Percentiles rank a stretch among this genome's conserved stretches.
These are phyloP conservation scores for Sphaerulina vaccinii DNA, from an alignment of 2,329 filamentous ascomycete species.

Conservation along the genomic window DNA sequence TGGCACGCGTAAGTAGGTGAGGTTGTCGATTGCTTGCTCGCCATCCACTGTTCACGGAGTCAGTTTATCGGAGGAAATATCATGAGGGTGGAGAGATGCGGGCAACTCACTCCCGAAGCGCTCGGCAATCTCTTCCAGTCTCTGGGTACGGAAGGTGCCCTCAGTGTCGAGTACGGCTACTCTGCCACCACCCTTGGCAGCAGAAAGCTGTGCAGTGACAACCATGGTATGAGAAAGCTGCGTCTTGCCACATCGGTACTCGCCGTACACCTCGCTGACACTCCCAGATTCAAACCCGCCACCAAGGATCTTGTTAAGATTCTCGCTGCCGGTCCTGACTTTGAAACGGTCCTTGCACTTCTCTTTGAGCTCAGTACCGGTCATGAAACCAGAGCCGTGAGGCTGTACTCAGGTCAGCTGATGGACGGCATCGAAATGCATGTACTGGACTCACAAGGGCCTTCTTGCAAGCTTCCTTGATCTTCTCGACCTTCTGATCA, in stretches of 20 bases:
- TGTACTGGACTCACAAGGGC: conserved; percentile 48
- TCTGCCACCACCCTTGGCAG: conserved; percentile 61
- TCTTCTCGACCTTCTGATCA: conserved; percentile 68
- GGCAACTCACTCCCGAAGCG: conserved; percentile 54
- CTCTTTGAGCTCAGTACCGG: conserved; percentile 63
- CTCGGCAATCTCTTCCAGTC: conserved; percentile 66
- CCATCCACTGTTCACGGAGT: conserved; percentile 49
- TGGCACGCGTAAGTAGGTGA: conserved; percentile 62
- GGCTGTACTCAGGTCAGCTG: conserved; percentile 46
- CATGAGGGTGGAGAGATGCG: not conserved
- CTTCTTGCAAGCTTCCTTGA: conserved; percentile 66
- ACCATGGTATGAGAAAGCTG: conserved; percentile 69
- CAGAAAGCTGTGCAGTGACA: conserved; percentile 59
- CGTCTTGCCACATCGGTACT: conserved; percentile 67
- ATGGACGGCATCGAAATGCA: not conserved
- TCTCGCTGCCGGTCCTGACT: conserved; percentile 69
- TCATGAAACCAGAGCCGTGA: conserved; percentile 61
- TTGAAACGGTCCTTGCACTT: conserved; percentile 62
- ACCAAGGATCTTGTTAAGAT: conserved; percentile 60
- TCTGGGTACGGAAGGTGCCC: conserved; percentile 66
- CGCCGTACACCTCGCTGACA: conserved; percentile 64
- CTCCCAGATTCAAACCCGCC: conserved; percentile 70
- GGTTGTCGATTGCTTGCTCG: conserved; percentile 63
- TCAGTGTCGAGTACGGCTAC: conserved; percentile 68
- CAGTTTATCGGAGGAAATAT: not conserved